Conservation (phyloP, 495 filamentous ascomycete genomes). For the Xylaria bambusicola region DNA sequence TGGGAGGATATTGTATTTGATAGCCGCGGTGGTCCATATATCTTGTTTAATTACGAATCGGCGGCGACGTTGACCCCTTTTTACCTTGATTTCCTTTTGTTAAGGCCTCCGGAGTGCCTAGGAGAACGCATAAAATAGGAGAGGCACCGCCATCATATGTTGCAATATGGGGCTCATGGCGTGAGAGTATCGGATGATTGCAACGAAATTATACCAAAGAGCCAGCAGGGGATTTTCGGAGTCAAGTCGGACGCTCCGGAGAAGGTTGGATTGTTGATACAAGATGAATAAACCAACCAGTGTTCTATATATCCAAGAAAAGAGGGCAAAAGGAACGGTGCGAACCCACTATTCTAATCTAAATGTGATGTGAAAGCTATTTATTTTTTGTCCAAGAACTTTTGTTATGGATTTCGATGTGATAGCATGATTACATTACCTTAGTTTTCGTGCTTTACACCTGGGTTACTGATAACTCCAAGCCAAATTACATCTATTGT, state of each 20-base stretch:
- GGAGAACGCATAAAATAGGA: conserved; percentile 26
- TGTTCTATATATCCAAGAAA: conserved; percentile 21
- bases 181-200: conserved; percentile 33
- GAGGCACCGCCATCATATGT: conserved; percentile 21
- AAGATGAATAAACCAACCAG: conserved; percentile 37
- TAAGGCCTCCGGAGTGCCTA: conserved; percentile 24
- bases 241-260: conserved; percentile 22
- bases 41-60: conserved; percentile 41
- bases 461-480: no score
- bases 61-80: conserved; percentile 30
- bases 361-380: no score
- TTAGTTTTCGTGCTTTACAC: no score
- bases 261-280: conserved; percentile 35
- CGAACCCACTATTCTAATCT: neutral
- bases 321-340: neutral
- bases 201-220: conserved; percentile 38
- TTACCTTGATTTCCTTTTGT: conserved; percentile 26
- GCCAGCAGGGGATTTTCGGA: conserved; percentile 24
- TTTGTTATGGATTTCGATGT: no score
- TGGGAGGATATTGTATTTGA: conserved; percentile 32
- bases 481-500: no score
- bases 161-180: conserved; percentile 25
- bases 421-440: no score
- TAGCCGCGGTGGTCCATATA: conserved; percentile 36
- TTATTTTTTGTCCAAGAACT: no score